Percentiles rank a stretch among this genome's conserved stretches.
These are phyloP conservation scores for Aspergillus egyptiacus DNA, from an alignment of 495 filamentous ascomycete species.

Conservation along the genomic window DNA sequence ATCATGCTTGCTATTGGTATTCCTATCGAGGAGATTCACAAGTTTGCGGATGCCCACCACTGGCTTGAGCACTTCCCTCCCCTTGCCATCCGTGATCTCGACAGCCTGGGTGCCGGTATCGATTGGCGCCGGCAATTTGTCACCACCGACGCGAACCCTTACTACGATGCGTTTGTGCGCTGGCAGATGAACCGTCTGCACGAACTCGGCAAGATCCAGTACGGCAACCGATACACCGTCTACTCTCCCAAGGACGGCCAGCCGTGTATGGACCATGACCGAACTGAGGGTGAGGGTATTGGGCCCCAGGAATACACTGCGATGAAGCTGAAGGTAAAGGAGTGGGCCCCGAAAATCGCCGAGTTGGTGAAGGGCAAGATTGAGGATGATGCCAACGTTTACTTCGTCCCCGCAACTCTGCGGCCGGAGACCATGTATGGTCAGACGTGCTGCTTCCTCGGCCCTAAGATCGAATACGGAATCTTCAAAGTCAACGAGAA, in stretches of 20 bases:
- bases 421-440: constrained; percentile 98
- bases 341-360: constrained; percentile 71
- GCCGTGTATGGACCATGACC: constrained; percentile 96
- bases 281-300: constrained; percentile 85
- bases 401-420: constrained; percentile 85
- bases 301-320: constrained; percentile 88
- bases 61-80: constrained; percentile 90
- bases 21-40: constrained; percentile 78
- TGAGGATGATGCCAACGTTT: constrained; percentile 75
- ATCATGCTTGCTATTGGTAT: constrained; percentile 85
- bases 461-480: constrained; percentile 84
- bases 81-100: constrained; percentile 72
- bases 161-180: constrained; percentile 90
- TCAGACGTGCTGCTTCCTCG: constrained; percentile 92
- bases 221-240: constrained; percentile 89
- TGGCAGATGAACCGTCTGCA: constrained; percentile 97
- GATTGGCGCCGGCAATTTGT: constrained; percentile 91
- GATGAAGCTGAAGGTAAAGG: constrained; percentile 80
- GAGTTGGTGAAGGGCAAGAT: constrained; percentile 68
- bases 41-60: constrained; percentile 79
- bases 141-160: constrained; percentile 95
- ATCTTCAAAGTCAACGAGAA: constrained; percentile 78
- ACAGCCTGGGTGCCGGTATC: constrained; percentile 75
- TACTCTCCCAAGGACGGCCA: constrained; percentile 97
- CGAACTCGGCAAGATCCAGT: constrained; percentile 88